Base-by-base conservation (phyloP, 2,329 filamentous ascomycete genomes). In the Penicillium palitans region DNA sequence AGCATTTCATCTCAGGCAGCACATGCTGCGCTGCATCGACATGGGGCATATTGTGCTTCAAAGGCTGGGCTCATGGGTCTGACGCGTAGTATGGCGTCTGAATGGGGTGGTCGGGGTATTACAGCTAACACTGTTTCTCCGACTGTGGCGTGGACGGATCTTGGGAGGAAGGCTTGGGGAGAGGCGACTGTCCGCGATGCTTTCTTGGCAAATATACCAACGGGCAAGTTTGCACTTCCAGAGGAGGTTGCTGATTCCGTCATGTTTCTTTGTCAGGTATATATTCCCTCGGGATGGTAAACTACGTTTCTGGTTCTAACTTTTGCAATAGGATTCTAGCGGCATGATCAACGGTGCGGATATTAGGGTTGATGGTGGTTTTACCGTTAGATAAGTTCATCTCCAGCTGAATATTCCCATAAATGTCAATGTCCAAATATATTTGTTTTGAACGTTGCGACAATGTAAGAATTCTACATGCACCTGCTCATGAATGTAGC, bases 21-120 rank as follows among this genome's bases (percentile, higher is more conserved):
- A 3, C 78, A 81, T 61, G 75, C 78, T 0, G 79, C 79, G 2
- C 71, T 81, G 2, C 72, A 75, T 46, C 70, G 73, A 1, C 79
- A 81, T 55, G 76, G 77, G 1, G 78, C 78, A 0, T 81, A 81
- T 62, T 81, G 79, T 57, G 79, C 79, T 1, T 79, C 76, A 5
- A 81, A 81, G 52, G 78, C 79, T 6, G 79, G 74, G 0, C 62
- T 81, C 8, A 59, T 79, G 17, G 79, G 78, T 0, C 55, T 81
- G 46, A 80, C 78, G 10, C 72, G 75, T 7, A 77, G 75, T 59
- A 78, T 79, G 76, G 79, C 79, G 0, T 76, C 73, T 25, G 79
- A 81, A 59, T 81, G 79, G 79, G 79, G 72, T 1, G 64, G 72
- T 5, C 68, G 72, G 6, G 79, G 79, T 2, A 80, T 81, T 12